A percentile compares a stretch with the other conserved stretches of the same genome.
phyloP scores from a whole-genome alignment of 1,284 basidiomycete genomes.

The Xerocomus amazonicus region DNA sequence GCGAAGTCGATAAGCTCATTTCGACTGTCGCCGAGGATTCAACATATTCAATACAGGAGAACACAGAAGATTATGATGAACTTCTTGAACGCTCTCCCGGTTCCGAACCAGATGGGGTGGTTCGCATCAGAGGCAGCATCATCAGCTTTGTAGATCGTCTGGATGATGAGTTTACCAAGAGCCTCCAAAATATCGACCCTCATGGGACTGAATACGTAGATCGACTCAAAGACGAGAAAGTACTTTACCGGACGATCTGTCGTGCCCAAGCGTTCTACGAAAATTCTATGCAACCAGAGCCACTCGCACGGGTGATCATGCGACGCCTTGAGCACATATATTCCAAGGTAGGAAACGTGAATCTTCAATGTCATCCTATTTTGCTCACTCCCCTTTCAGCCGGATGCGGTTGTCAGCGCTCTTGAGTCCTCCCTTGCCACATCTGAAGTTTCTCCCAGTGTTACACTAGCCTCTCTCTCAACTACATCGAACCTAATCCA shows the following conservation, averaged over 20 bases:
- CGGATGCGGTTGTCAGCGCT: slow-evolving; percentile 89
- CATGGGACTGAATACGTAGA: slow-evolving; percentile 99
- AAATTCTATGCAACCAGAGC: slow-evolving; percentile 69
- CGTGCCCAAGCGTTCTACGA: slow-evolving; percentile 92
- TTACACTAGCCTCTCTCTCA: slow-evolving; percentile 53
- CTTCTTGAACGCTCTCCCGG: slow-evolving; percentile 79
- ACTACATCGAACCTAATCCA: slow-evolving; percentile 79
- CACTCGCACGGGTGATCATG: slow-evolving; percentile 88
- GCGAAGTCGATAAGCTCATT: slow-evolving; percentile 87
- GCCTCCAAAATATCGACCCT: slow-evolving; percentile 97
- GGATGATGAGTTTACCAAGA: slow-evolving; percentile 98
- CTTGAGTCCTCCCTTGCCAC: slow-evolving; percentile 70
- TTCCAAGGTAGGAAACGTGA: slow-evolving; percentile 68
- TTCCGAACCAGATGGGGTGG: slow-evolving; percentile 63
- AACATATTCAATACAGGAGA: slow-evolving; percentile 82
- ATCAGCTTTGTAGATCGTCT: slow-evolving; percentile 95
- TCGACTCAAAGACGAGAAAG: slow-evolving; percentile 91
- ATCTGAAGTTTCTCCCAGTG: slow-evolving; percentile 55
- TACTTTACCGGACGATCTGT: slow-evolving; percentile 90
- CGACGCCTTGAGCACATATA: slow-evolving; percentile 97
- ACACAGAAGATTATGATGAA: slow-evolving; percentile 93
- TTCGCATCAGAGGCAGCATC: slow-evolving; percentile 85
- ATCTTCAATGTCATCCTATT: background rate
- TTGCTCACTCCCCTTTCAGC: slow-evolving; percentile 46
- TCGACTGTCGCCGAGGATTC: slow-evolving; percentile 71